These are phyloP conservation scores for Penicillium sp. DNA, from an alignment of 2,329 filamentous ascomycete genomes.

Conservation along the genomic window DNA sequence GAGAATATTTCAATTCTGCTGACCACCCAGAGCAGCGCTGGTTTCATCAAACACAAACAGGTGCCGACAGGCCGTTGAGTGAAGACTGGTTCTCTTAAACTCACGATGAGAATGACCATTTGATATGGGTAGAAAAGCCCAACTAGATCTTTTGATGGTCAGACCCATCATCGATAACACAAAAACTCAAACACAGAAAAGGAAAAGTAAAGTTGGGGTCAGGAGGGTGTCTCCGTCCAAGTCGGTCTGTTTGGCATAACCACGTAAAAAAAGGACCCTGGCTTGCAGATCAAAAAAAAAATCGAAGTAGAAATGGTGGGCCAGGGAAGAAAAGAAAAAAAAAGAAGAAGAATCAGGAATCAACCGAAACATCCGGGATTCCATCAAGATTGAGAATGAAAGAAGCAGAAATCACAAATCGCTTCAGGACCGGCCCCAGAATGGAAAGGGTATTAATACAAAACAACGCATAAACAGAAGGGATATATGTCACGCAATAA, in stretches of 20 bases:
- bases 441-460: slow-evolving; percentile 33
- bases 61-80: slow-evolving; percentile 10
- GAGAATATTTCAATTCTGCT: slow-evolving; percentile 31
- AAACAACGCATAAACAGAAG: slow-evolving; percentile 21
- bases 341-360: slow-evolving; percentile 23
- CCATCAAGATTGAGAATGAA: slow-evolving; percentile 14
- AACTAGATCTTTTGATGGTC: not conserved
- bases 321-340: slow-evolving; percentile 4
- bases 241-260: slow-evolving; percentile 41
- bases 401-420: slow-evolving; percentile 24
- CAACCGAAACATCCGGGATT: slow-evolving; percentile 20
- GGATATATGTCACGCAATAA: slow-evolving; percentile 27
- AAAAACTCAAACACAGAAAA: slow-evolving; percentile 35
- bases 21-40: not conserved
- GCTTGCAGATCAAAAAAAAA: slow-evolving; percentile 21
- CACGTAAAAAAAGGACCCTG: slow-evolving; percentile 34
- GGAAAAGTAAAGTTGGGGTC: slow-evolving; percentile 14
- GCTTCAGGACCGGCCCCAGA: slow-evolving; percentile 40
- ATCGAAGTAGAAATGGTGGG: slow-evolving; percentile 1
- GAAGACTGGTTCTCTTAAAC: slow-evolving; percentile 15
- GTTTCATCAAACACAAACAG: slow-evolving; percentile 9
- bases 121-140: not conserved
- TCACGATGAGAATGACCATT: slow-evolving; percentile 3
- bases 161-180: slow-evolving; percentile 37
- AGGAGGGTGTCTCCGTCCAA: slow-evolving; percentile 35